These are phyloP conservation scores for Clarireedia homoeocarpa DNA, from an alignment of 2,329 filamentous ascomycete genomes.

Conservation along the genomic window DNA sequence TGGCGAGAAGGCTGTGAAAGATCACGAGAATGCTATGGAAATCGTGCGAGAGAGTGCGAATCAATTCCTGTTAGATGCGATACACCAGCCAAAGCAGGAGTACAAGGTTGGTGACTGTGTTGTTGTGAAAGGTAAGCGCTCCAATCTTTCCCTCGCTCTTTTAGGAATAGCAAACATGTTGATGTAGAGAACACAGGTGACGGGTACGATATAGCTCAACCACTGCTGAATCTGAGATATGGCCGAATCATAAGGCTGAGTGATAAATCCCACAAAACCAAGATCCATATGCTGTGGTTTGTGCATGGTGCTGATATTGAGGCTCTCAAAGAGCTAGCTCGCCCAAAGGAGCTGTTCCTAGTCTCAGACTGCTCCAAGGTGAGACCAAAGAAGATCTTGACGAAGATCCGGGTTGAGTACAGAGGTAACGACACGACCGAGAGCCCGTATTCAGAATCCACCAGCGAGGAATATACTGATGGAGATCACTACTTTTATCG, in stretches of 20 bases:
- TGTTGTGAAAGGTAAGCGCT: not conserved
- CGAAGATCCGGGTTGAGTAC: constrained; percentile 14
- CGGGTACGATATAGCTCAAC: too few species aligned
- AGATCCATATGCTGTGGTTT: constrained; percentile 16
- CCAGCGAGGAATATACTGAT: constrained; percentile 1
- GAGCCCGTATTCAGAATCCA: not conserved
- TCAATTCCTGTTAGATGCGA: not conserved
- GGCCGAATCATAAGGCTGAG: too few species aligned
- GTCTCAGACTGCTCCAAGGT: constrained; percentile 11
- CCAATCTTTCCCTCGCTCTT: too few species aligned
- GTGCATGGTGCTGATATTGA: constrained; percentile 11
- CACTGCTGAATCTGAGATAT: too few species aligned
- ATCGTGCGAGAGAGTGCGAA: not conserved
- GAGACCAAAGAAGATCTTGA: constrained; percentile 1
- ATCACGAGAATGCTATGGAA: not conserved
- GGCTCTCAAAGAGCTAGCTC: constrained; percentile 11
- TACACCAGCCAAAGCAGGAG: not conserved
- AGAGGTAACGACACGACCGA: not conserved
- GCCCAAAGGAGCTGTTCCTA: constrained; percentile 15
- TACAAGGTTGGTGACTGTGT: not conserved
- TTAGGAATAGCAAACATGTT: too few species aligned
- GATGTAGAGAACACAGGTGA: too few species aligned
- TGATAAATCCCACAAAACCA: too few species aligned
- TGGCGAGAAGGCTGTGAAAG: too few species aligned
- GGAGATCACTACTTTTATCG: constrained; percentile 12